phyloP scores from a whole-genome alignment of 352 stramenopile genomes.

The Globisporangium recalcitrans region DNA sequence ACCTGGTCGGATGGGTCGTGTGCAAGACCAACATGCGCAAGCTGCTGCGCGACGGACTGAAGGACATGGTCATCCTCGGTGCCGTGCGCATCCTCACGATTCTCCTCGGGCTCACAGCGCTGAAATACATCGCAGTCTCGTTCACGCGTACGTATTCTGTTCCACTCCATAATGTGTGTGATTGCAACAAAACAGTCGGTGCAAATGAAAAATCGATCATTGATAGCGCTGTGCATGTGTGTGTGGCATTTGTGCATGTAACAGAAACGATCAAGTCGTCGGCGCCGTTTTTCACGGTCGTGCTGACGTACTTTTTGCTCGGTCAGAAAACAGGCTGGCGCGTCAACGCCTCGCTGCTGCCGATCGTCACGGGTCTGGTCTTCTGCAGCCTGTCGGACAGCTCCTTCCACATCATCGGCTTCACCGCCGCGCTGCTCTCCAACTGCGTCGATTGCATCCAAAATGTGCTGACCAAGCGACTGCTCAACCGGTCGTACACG shows the following conservation, averaged over 20 bases:
- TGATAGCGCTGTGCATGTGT: neutral
- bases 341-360: conserved; percentile 83
- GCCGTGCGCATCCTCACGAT: conserved; percentile 83
- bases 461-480: conserved; percentile 88
- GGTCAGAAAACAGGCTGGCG: conserved; percentile 74
- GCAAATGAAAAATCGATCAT: neutral
- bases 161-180: neutral
- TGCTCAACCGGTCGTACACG: conserved; percentile 80
- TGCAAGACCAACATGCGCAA: conserved; percentile 47
- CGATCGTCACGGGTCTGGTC: conserved; percentile 80
- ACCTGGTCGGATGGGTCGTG: conserved; percentile 57
- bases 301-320: conserved; percentile 82
- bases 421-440: conserved; percentile 81
- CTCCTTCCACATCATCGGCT: conserved; percentile 86
- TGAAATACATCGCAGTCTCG: conserved; percentile 90
- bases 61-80: conserved; percentile 82
- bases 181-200: too few species aligned
- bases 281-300: conserved; percentile 88
- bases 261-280: conserved; percentile 91
- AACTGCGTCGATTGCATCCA: conserved; percentile 92
- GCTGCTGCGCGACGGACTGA: conserved; percentile 53
- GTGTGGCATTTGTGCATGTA: conserved; percentile 7
- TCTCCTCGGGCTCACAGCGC: conserved; percentile 83
- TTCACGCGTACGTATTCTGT: conserved; percentile 65
- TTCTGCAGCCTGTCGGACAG: conserved; percentile 85